These are phyloP conservation scores for Saccharomyces uvarum DNA, from an alignment of 1,139 yeast species.

Conservation along the genomic window DNA sequence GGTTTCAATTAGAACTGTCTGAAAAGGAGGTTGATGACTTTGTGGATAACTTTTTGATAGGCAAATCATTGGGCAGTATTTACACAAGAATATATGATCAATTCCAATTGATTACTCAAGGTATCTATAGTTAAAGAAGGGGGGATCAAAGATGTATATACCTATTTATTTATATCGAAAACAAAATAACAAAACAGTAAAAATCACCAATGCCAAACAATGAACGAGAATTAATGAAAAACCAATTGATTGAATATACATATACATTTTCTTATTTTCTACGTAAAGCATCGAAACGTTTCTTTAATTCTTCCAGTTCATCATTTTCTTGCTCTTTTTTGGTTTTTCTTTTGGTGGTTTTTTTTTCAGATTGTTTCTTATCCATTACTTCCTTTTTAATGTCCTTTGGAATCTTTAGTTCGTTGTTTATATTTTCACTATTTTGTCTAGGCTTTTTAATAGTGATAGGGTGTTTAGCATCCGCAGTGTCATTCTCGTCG, in stretches of 20 bases:
- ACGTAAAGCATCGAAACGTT: conserved; percentile 46
- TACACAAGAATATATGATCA: conserved; percentile 91
- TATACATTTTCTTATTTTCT: conserved; percentile 13
- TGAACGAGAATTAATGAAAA: not conserved
- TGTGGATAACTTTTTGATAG: conserved; percentile 68
- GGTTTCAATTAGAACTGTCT: conserved; percentile 67
- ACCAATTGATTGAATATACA: not conserved
- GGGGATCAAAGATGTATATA: not conserved
- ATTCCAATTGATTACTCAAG: conserved; percentile 88
- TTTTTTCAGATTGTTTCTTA: conserved; percentile 17
- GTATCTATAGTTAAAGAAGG: conserved; percentile 56
- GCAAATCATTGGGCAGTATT: conserved; percentile 77
- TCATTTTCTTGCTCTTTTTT: conserved; percentile 30
- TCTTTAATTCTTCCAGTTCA: conserved; percentile 46
- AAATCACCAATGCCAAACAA: not conserved
- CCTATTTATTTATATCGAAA: not conserved
- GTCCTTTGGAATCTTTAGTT: conserved; percentile 38
- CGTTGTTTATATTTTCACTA: conserved; percentile 40
- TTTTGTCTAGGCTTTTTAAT: conserved; percentile 41
- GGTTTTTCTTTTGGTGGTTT: conserved; percentile 10
- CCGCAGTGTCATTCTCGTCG: conserved; percentile 25
- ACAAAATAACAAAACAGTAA: not conserved
- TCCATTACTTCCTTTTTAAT: conserved; percentile 26
- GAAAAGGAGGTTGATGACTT: conserved; percentile 70
- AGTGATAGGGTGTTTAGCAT: conserved; percentile 38